Percentiles rank a stretch among this genome's conserved stretches.
phyloP scores from a whole-genome alignment of 805 yeast genomes.

The Kodamaea neixiangensis region DNA sequence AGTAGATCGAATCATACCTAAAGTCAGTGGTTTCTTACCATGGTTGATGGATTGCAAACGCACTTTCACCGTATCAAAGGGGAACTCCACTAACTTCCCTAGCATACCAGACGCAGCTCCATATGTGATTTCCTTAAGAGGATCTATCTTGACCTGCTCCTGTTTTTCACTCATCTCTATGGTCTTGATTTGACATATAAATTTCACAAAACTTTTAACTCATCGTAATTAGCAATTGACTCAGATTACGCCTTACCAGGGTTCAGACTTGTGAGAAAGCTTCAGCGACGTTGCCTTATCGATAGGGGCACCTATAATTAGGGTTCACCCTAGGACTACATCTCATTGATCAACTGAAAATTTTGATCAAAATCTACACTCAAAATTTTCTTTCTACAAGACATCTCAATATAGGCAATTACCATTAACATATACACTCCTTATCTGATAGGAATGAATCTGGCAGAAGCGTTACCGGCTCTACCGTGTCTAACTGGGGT shows the following conservation, averaged over 20 bases:
- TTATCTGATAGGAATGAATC: conserved; percentile 71
- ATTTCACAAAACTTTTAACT: conserved; percentile 9
- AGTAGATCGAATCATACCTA: conserved; percentile 65
- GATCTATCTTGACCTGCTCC: conserved; percentile 10
- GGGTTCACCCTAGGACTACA: no score
- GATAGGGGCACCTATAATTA: no score
- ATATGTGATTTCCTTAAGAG: conserved; percentile 42
- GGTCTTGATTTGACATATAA: not conserved
- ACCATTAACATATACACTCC: conserved; percentile 12
- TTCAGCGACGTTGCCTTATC: no score
- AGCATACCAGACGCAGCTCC: conserved; percentile 74
- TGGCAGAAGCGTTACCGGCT: conserved; percentile 82
- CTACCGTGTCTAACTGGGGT: conserved; percentile 99
- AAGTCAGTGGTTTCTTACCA: conserved; percentile 52
- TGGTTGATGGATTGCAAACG: conserved; percentile 60
- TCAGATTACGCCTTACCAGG: not conserved
- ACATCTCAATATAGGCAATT: not conserved
- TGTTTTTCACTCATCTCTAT: not conserved
- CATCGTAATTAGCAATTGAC: not conserved
- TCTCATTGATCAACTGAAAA: no score
- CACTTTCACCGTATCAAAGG: conserved; percentile 91
- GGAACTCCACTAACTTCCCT: conserved; percentile 86
- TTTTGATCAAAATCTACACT: no score
- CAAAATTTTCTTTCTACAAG: not conserved
- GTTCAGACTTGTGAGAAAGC: no score